These are phyloP conservation scores for Saccharomyces paradoxus DNA, from an alignment of 805 yeast genomes.

Conservation along the genomic window DNA sequence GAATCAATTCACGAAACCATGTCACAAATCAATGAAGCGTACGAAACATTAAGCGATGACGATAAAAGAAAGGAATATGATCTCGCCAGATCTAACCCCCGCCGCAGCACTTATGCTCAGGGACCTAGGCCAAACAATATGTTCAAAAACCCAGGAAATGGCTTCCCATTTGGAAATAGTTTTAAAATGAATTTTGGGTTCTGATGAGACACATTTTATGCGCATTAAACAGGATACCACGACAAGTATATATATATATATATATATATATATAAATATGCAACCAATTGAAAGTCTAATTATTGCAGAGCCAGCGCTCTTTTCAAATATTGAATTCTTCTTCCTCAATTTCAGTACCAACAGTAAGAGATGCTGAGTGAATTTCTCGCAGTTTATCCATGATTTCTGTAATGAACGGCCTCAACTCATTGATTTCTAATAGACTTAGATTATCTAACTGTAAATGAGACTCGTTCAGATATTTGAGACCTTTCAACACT, in stretches of 20 bases:
- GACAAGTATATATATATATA: background rate
- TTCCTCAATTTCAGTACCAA: background rate
- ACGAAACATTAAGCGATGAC: constrained; percentile 69
- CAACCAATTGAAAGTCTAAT: background rate
- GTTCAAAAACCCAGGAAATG: constrained; percentile 7
- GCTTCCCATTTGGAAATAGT: constrained; percentile 14
- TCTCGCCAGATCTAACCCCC: constrained; percentile 25
- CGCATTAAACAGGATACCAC: background rate
- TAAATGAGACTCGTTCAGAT: constrained; percentile 73
- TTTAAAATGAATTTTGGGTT: constrained; percentile 10
- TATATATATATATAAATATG: too few species aligned
- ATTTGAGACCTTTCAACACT: constrained; percentile 68
- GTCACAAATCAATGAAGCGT: constrained; percentile 90
- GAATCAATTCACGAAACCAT: constrained; percentile 73
- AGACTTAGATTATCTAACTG: constrained; percentile 74
- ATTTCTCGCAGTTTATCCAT: constrained; percentile 71
- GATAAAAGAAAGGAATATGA: constrained; percentile 63
- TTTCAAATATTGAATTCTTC: background rate
- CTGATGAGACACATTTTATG: background rate
- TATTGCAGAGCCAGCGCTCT: background rate
- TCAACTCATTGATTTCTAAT: constrained; percentile 78
- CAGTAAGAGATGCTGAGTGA: constrained; percentile 15
- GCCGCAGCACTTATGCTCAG: constrained; percentile 3
- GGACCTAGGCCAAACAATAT: constrained; percentile 2
- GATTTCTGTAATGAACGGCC: constrained; percentile 71